These are phyloP conservation scores for Entomortierella beljakovae DNA, from an alignment of 192 early-diverging fungal species.

Conservation along the genomic window DNA sequence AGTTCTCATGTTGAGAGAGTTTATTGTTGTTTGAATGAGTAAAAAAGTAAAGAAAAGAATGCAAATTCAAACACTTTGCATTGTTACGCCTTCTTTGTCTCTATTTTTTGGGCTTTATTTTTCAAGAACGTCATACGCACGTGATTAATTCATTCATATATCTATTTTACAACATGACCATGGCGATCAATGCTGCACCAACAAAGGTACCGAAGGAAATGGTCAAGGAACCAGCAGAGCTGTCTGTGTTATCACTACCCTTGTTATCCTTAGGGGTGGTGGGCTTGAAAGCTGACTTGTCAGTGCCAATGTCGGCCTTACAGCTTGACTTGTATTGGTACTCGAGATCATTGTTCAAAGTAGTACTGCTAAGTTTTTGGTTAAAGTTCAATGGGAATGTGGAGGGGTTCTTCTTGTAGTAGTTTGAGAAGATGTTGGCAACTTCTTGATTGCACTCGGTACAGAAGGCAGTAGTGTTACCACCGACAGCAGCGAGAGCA, in stretches of 20 bases:
- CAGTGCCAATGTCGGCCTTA: constrained; percentile 3
- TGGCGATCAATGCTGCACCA: not conserved
- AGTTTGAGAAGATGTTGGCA: constrained; percentile 35
- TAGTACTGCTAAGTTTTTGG: no score
- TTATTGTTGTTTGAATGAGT: no score
- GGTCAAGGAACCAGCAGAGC: not conserved
- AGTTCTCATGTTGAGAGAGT: constrained; percentile 6
- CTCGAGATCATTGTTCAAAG: no score
- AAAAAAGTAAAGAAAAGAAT: no score
- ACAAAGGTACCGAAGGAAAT: constrained; percentile 15
- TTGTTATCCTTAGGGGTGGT: not conserved
- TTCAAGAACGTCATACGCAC: no score
- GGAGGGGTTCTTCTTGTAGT: constrained; percentile 9
- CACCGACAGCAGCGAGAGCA: constrained; percentile 10
- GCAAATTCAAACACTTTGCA: no score
- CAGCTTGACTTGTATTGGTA: no score
- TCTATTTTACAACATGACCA: constrained; percentile 17
- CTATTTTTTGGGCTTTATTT: no score
- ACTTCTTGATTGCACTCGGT: constrained; percentile 27
- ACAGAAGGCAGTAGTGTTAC: constrained; percentile 1
- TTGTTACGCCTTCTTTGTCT: no score
- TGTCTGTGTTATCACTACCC: not conserved
- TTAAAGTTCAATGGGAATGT: constrained; percentile 8
- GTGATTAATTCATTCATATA: not conserved
- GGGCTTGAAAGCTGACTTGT: constrained; percentile 20